phyloP scores from a whole-genome alignment of 2,329 filamentous ascomycete species.

The Salinomyces thailandicus region DNA sequence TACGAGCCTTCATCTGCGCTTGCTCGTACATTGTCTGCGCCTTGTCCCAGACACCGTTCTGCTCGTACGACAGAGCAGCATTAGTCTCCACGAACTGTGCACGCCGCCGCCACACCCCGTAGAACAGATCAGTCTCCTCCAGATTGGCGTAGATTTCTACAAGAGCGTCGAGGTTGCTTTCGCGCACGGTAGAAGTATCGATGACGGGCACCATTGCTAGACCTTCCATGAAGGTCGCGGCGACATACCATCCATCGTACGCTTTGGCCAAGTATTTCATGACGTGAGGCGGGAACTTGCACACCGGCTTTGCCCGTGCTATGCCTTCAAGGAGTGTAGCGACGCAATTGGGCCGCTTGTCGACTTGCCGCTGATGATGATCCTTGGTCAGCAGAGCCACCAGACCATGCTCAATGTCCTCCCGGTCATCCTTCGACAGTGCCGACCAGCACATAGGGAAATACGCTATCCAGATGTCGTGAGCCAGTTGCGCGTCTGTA shows the following conservation, averaged over 20 bases:
- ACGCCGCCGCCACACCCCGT: slow-evolving; percentile 88
- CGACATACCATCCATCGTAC: slow-evolving; percentile 97
- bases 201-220: slow-evolving; percentile 72
- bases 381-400: slow-evolving; percentile 88
- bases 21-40: slow-evolving; percentile 94
- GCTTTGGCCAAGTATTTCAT: slow-evolving; percentile 91
- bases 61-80: slow-evolving; percentile 91
- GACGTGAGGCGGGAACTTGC: slow-evolving; percentile 89
- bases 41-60: slow-evolving; percentile 99
- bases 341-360: slow-evolving; percentile 90
- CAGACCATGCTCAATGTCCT: slow-evolving; percentile 81
- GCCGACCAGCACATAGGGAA: slow-evolving; percentile 94
- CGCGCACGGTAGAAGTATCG: slow-evolving; percentile 72
- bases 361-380: slow-evolving; percentile 86
- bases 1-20: slow-evolving; percentile 93
- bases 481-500: slow-evolving; percentile 67
- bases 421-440: slow-evolving; percentile 73
- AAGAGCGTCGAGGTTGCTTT: slow-evolving; percentile 93
- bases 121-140: slow-evolving; percentile 94
- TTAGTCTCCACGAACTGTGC: slow-evolving; percentile 98
- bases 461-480: slow-evolving; percentile 80
- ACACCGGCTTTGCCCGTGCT: slow-evolving; percentile 71
- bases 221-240: slow-evolving; percentile 79
- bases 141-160: slow-evolving; percentile 83
- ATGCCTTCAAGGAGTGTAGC: slow-evolving; percentile 84